A percentile compares a stretch with the other conserved stretches of the same genome.
Evolutionary conservation across 202 grass and related monocot genomes (phyloP).

Genomic region (Zizania palustris): DNA sequence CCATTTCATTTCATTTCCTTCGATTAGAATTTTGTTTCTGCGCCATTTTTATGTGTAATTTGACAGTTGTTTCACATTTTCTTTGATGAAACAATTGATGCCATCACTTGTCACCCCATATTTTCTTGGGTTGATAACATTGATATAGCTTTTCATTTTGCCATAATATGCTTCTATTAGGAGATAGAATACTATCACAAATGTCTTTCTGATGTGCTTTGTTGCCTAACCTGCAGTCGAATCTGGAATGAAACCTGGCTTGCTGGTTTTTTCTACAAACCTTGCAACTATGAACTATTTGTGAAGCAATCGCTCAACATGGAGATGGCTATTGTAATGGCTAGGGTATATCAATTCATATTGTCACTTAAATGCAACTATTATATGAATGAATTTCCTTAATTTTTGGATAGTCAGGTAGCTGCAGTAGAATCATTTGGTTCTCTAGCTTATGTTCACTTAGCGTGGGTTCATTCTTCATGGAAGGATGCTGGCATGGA

Average conservation of each 20-base stretch:
- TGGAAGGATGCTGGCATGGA: constrained; percentile 85
- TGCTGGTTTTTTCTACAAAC: constrained; percentile 90
- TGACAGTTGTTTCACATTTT: neutral
- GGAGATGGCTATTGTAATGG: constrained; percentile 97
- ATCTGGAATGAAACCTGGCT: constrained; percentile 99
- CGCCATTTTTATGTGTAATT: neutral
- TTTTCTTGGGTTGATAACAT: neutral
- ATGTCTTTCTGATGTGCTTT: constrained; percentile 17
- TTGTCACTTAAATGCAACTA: constrained; percentile 29
- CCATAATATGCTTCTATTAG: neutral
- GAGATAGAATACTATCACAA: neutral
- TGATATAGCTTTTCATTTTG: neutral
- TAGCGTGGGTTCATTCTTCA: constrained; percentile 16
- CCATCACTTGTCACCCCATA: neutral
- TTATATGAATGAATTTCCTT: constrained; percentile 10
- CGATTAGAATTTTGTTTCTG: neutral
- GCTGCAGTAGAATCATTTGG: neutral
- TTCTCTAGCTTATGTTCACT: constrained; percentile 2
- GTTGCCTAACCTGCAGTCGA: constrained; percentile 51
- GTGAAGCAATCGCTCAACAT: constrained; percentile 98
- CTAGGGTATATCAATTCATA: constrained; percentile 54
- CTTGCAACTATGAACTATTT: constrained; percentile 97
- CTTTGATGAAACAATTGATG: neutral
- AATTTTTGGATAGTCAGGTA: constrained; percentile 12
- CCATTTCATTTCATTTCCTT: neutral